phyloP scores from a whole-genome alignment of 768 basidiomycete species.

The Exidia glandulosa region DNA sequence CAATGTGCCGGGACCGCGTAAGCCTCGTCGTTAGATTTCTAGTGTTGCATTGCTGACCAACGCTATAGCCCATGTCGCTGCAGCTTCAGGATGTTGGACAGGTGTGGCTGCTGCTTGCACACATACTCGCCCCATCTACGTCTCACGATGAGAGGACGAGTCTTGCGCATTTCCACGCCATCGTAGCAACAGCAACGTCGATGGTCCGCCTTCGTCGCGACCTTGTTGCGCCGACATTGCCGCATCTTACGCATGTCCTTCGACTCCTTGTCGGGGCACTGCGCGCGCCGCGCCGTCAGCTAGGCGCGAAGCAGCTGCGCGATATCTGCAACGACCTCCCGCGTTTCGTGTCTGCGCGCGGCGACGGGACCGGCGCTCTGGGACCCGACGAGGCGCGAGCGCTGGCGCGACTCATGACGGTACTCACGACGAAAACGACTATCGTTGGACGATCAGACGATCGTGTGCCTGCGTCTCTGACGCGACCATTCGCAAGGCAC shows the following conservation, averaged over 20 bases:
- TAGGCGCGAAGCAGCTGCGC: slow-evolving; percentile 58
- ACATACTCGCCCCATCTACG: slow-evolving; percentile 38
- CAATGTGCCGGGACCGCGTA: slow-evolving; percentile 50
- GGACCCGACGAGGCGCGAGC: slow-evolving; percentile 48
- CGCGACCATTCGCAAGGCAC: slow-evolving; percentile 78
- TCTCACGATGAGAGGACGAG: slow-evolving; percentile 44
- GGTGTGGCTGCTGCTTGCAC: slow-evolving; percentile 51
- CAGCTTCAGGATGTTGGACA: slow-evolving; percentile 44
- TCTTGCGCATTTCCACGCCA: slow-evolving; percentile 42
- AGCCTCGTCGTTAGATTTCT: slow-evolving; percentile 12
- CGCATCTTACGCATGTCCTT: slow-evolving; percentile 58
- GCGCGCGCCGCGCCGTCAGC: slow-evolving; percentile 50
- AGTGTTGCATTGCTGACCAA: slow-evolving; percentile 1
- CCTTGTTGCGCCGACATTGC: slow-evolving; percentile 55
- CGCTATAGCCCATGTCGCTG: slow-evolving; percentile 48
- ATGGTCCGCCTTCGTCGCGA: slow-evolving; percentile 75
- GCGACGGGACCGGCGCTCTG: slow-evolving; percentile 31
- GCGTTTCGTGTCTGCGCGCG: slow-evolving; percentile 42
- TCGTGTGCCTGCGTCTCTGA: slow-evolving; percentile 52
- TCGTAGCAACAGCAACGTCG: slow-evolving; percentile 42
- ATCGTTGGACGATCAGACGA: slow-evolving; percentile 25
- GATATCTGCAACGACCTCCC: slow-evolving; percentile 58
- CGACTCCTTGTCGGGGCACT: slow-evolving; percentile 46
- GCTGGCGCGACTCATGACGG: slow-evolving; percentile 59
- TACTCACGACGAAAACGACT: slow-evolving; percentile 52